Conservation (phyloP, 1,139 yeast genomes). For the Taphrina deformans region DNA sequence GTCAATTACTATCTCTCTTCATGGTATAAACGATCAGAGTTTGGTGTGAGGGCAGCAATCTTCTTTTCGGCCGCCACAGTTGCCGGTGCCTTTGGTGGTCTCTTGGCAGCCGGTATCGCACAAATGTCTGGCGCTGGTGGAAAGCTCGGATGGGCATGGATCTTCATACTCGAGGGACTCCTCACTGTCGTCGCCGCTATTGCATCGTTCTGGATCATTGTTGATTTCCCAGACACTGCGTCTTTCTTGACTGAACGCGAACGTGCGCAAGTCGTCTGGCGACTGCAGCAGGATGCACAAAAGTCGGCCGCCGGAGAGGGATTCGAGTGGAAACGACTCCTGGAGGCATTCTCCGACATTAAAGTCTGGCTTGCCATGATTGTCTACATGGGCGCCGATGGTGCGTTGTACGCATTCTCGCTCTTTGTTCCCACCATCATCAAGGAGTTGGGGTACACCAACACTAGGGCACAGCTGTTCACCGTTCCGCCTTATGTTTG, state of each 20-base stretch:
- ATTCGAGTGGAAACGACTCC: slow-evolving; percentile 8
- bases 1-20: slow-evolving; percentile 76
- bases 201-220: slow-evolving; percentile 64
- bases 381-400: slow-evolving; percentile 44
- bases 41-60: slow-evolving; percentile 78
- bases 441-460: slow-evolving; percentile 39
- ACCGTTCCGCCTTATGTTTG: slow-evolving; percentile 40
- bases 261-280: slow-evolving; percentile 20
- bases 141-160: slow-evolving; percentile 83
- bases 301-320: slow-evolving; percentile 30
- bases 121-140: slow-evolving; percentile 73
- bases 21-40: slow-evolving; percentile 81
- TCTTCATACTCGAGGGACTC: slow-evolving; percentile 73
- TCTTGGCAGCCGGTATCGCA: slow-evolving; percentile 84
- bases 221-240: slow-evolving; percentile 51
- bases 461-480: slow-evolving; percentile 39
- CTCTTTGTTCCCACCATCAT: slow-evolving; percentile 40
- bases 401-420: slow-evolving; percentile 40
- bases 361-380: slow-evolving; percentile 34
- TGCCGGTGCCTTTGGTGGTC: slow-evolving; percentile 79
- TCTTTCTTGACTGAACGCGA: slow-evolving; percentile 24
- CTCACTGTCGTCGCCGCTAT: slow-evolving; percentile 65
- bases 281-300: slow-evolving; percentile 26
- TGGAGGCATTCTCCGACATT: slow-evolving; percentile 21
- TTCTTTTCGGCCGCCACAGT: slow-evolving; percentile 88